These are phyloP conservation scores for Hypocrella siamensis DNA, from an alignment of 2,329 filamentous ascomycete genomes.

Conservation along the genomic window DNA sequence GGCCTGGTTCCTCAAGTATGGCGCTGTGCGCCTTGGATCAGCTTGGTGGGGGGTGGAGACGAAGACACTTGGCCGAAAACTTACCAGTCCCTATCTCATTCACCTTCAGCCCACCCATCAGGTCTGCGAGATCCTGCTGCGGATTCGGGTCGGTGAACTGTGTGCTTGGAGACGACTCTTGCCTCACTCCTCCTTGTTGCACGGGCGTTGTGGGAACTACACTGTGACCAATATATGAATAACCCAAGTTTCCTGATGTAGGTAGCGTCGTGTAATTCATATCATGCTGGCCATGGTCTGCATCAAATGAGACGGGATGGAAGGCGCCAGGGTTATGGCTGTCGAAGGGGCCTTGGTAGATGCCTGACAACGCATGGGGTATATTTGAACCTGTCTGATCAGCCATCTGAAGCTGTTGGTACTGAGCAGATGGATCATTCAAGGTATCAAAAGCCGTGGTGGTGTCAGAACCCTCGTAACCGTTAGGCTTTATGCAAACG, in stretches of 20 bases:
- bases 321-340: conserved; percentile 28
- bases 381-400: conserved; percentile 23
- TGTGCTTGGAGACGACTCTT: conserved; percentile 26
- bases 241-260: conserved; percentile 33
- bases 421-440: conserved; percentile 16
- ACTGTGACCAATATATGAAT: conserved; percentile 29
- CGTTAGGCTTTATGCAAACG: conserved; percentile 79
- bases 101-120: conserved; percentile 75
- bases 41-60: neutral
- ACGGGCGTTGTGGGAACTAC: conserved; percentile 38
- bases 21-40: conserved; percentile 34
- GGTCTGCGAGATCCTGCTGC: conserved; percentile 58
- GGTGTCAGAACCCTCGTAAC: conserved; percentile 37
- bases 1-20: conserved; percentile 60
- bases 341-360: conserved; percentile 37
- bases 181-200: conserved; percentile 13
- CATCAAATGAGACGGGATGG: conserved; percentile 30
- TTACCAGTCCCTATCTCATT: conserved; percentile 74
- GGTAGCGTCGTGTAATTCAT: conserved; percentile 39
- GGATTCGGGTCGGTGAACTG: conserved; percentile 49
- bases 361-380: conserved; percentile 21
- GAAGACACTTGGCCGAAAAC: conserved; percentile 9
- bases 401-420: conserved; percentile 36
- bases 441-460: conserved; percentile 17
- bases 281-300: conserved; percentile 25